Base-by-base conservation (phyloP, 148 eudicot species). In the Chenopodium formosanum region DNA sequence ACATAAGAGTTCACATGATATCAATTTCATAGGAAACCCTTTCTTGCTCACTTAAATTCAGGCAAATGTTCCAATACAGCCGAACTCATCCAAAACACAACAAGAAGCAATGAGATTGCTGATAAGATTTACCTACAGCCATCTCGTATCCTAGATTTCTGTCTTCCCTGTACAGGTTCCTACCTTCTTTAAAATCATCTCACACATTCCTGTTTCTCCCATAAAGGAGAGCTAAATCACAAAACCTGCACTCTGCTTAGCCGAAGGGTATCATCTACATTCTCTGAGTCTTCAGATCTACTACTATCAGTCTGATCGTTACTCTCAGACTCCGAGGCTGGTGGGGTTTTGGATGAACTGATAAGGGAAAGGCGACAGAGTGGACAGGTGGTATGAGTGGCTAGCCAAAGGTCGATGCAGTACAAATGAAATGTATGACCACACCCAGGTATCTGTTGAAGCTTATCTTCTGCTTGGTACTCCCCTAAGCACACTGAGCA, bases 401-500 rank as follows among this genome's bases (percentile, higher is more conserved):
- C 67, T 73, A 83, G 85, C 85, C 81, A 83, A 80, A 29, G 81
- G 78, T 83, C 85, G 7, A 83, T 83, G 74, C 85, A 83, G 74
- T 25, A 64, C 63, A 62, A 81, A 69, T 83, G 85, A 83, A 83
- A 83, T 17, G 81, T 78, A 73, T 83, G 85, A 64, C 82, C 73
- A 72, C 85, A 83, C 46, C 73, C 81, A 72, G 85, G 85, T 64
- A 83, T 83, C 47, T 78, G 85, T 50, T 83, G 85, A 73, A 83
- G 85, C 72, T 31, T 64, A 65, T 83, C 85, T 73, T 83, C 85
- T 7, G 81, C 85, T 83, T 78, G 85, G 72, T 83, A 83, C 19
- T 83, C 85, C 68, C 81, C 85, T 72, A 83, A 58, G 81, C 85
- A 83, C 58, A 83, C 81, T 34, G 85, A 78, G 65, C 85, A 83